Evolutionary conservation across 2,329 filamentous ascomycete species (phyloP).

Genomic region (Emergomyces pasteurianus): DNA sequence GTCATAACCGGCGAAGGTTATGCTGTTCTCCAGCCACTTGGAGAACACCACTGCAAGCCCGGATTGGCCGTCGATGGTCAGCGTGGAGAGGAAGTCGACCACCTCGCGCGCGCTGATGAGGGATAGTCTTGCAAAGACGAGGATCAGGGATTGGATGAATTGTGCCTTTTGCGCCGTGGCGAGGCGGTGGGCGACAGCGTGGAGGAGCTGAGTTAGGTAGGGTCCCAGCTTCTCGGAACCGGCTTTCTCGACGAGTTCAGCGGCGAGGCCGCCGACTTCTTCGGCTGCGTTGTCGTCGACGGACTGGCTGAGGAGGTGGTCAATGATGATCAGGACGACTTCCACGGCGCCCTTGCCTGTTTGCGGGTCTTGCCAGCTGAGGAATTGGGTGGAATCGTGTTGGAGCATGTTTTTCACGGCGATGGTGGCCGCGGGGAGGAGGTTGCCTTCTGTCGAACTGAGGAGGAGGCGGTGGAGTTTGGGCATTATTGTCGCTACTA

Average conservation of each 20-base stretch:
- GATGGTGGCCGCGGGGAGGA: constrained; percentile 75
- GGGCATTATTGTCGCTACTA: constrained; percentile 73
- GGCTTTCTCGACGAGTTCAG: constrained; percentile 89
- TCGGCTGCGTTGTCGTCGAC: constrained; percentile 91
- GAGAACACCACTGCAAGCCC: constrained; percentile 80
- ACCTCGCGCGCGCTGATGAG: constrained; percentile 78
- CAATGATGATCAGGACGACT: constrained; percentile 80
- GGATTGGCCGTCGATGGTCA: constrained; percentile 61
- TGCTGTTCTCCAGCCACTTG: constrained; percentile 95
- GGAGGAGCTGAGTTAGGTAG: constrained; percentile 75
- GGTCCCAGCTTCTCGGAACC: constrained; percentile 83
- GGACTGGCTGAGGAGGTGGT: constrained; percentile 67
- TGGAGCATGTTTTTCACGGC: constrained; percentile 79
- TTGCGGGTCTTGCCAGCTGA: constrained; percentile 69
- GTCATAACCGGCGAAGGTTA: constrained; percentile 96
- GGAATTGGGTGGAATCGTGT: constrained; percentile 81
- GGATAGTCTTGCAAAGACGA: constrained; percentile 87
- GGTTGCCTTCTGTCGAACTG: constrained; percentile 71
- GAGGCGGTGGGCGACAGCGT: constrained; percentile 76
- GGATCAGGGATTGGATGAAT: constrained; percentile 89
- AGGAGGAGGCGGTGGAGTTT: constrained; percentile 76
- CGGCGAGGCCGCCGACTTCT: constrained; percentile 90
- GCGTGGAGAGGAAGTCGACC: constrained; percentile 76
- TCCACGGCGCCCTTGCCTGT: constrained; percentile 73
- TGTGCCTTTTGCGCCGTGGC: constrained; percentile 70